A percentile compares a stretch with the other conserved stretches of the same genome.
These are phyloP conservation scores for Alternaria triticina DNA, from an alignment of 2,329 filamentous ascomycete species.

Conservation along the genomic window DNA sequence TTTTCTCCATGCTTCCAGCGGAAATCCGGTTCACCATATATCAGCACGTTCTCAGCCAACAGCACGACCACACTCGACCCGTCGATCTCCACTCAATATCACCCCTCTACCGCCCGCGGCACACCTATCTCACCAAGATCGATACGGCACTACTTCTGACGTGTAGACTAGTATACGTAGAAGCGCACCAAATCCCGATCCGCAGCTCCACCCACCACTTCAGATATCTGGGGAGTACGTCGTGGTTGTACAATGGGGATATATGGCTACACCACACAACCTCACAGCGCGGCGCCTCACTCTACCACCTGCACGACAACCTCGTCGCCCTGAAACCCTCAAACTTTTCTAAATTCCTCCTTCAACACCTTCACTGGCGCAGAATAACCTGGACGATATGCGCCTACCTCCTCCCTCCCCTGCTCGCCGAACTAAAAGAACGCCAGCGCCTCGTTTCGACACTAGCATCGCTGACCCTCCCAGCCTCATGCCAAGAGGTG, in stretches of 20 bases:
- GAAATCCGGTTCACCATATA: constrained; percentile 31
- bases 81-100: constrained; percentile 14
- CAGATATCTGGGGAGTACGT: constrained; percentile 7
- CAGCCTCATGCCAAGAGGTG: constrained; percentile 30
- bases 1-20: constrained; percentile 31
- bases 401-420: constrained; percentile 13
- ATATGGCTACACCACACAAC: constrained; percentile 27
- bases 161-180: constrained; percentile 47
- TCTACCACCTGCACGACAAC: constrained; percentile 33
- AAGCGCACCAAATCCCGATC: constrained; percentile 46
- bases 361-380: constrained; percentile 28
- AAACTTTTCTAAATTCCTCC: constrained; percentile 17
- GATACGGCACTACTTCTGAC: too few relatives aligned
- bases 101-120: constrained; percentile 27
- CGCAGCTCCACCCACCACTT: constrained; percentile 36
- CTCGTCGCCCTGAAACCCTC: neutral
- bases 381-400: constrained; percentile 33
- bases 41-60: constrained; percentile 22
- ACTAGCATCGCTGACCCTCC: constrained; percentile 14
- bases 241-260: constrained; percentile 14
- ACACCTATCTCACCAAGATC: constrained; percentile 36
- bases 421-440: constrained; percentile 9
- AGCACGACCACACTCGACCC: constrained; percentile 6
- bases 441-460: constrained; percentile 5
- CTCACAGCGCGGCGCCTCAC: constrained; percentile 23